Conservation (phyloP, 2,329 filamentous ascomycete species). For the Capronia americana region DNA sequence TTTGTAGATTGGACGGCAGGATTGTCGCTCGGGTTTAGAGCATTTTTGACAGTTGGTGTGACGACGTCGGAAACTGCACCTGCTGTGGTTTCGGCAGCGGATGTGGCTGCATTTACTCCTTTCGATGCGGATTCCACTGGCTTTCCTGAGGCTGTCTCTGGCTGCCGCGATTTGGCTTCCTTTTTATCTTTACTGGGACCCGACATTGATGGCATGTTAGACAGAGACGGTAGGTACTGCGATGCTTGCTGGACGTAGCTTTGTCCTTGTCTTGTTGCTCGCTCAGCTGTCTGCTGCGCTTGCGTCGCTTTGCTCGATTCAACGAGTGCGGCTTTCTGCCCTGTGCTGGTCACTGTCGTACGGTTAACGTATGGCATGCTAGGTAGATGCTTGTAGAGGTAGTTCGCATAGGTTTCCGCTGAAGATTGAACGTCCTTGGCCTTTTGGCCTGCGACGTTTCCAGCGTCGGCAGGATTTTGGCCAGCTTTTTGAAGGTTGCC, state of each 20-base stretch:
- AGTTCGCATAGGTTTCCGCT: constrained; percentile 28
- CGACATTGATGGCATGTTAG: constrained; percentile 31
- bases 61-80: constrained; percentile 31
- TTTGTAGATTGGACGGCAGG: constrained; percentile 35
- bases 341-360: constrained; percentile 19
- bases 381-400: constrained; percentile 34
- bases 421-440: constrained; percentile 30
- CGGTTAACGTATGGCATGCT: constrained; percentile 35
- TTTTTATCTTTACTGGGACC: constrained; percentile 26
- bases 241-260: constrained; percentile 37
- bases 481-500: constrained; percentile 29
- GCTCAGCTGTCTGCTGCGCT: constrained; percentile 20
- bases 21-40: constrained; percentile 35
- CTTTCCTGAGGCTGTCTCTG: constrained; percentile 15
- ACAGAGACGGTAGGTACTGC: constrained; percentile 36
- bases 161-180: constrained; percentile 42
- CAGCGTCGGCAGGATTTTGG: constrained; percentile 27
- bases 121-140: constrained; percentile 26
- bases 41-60: constrained; percentile 35
- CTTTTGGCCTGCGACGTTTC: constrained; percentile 28
- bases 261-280: constrained; percentile 20
- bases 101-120: constrained; percentile 26
- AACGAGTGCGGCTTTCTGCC: constrained; percentile 19
- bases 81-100: constrained; percentile 31
- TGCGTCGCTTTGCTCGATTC: constrained; percentile 24